A percentile compares a stretch with the other conserved stretches of the same genome.
phyloP scores from a whole-genome alignment of 805 yeast genomes.

The Candida tammaniensis region DNA sequence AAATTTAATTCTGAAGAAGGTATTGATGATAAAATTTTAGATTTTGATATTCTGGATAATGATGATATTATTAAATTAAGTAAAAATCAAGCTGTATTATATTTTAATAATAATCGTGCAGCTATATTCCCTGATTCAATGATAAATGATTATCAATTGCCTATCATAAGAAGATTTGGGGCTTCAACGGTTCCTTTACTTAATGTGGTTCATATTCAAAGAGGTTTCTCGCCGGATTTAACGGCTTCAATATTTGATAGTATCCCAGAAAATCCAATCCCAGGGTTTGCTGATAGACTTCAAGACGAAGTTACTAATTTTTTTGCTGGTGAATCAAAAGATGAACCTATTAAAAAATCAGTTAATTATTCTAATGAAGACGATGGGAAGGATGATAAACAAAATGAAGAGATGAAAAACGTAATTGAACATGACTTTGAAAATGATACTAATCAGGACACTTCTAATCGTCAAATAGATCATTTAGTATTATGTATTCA shows the following conservation, averaged over 20 bases:
- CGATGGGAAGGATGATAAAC: constrained; percentile 12
- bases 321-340: constrained; percentile 15
- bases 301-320: constrained; percentile 26
- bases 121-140: constrained; percentile 44
- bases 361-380: constrained; percentile 11
- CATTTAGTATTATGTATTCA: constrained; percentile 85
- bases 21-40: constrained; percentile 11
- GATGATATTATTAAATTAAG: constrained; percentile 28
- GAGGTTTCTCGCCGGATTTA: constrained; percentile 47
- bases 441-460: constrained; percentile 16
- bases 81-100: constrained; percentile 37
- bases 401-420: constrained; percentile 34
- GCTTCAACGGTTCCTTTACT: constrained; percentile 35
- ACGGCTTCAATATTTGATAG: constrained; percentile 29
- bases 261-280: constrained; percentile 29
- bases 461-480: constrained; percentile 41
- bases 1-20: constrained; percentile 17
- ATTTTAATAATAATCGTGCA: constrained; percentile 42
- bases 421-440: constrained; percentile 52
- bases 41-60: constrained; percentile 21
- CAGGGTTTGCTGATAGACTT: constrained; percentile 30
- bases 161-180: constrained; percentile 33
- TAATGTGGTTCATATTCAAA: constrained; percentile 47
- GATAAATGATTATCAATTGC: constrained; percentile 38
- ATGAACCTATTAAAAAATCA: constrained; percentile 21